These are phyloP conservation scores for Ophiosphaerella narmari DNA, from an alignment of 2,329 filamentous ascomycete species.

Conservation along the genomic window DNA sequence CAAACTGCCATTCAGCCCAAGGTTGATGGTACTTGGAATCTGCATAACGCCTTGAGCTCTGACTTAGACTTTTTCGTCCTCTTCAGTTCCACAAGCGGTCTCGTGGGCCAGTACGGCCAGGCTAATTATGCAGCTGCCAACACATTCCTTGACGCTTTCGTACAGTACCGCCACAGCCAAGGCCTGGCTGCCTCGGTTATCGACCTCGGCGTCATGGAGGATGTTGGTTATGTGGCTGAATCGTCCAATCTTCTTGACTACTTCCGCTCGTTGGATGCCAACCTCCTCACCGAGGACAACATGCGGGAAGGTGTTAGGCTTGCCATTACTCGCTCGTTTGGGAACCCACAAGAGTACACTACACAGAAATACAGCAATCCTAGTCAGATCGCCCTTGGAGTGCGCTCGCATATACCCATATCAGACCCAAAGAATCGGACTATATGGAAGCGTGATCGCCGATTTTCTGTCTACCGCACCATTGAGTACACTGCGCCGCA, in stretches of 20 bases:
- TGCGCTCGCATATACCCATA: background rate
- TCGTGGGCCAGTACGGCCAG: constrained; percentile 44
- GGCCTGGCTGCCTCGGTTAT: constrained; percentile 48
- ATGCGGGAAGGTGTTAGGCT: background rate
- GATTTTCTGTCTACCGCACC: background rate
- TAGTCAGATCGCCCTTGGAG: background rate
- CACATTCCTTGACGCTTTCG: constrained; percentile 30
- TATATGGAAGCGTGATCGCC: background rate
- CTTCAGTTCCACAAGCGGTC: constrained; percentile 28
- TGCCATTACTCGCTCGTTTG: background rate
- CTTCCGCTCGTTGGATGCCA: background rate
- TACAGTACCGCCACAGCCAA: constrained; percentile 12
- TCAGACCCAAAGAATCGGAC: background rate
- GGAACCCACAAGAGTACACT: background rate
- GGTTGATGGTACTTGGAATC: constrained; percentile 25
- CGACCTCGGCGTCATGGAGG: constrained; percentile 58
- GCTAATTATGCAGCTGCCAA: constrained; percentile 54
- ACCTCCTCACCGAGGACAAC: background rate
- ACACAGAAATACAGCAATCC: background rate
- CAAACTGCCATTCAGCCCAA: constrained; percentile 13
- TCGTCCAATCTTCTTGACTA: background rate
- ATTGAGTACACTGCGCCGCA: background rate
- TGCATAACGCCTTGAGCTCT: constrained; percentile 16
- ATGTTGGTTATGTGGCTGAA: constrained; percentile 41
- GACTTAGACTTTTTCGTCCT: constrained; percentile 33